These are phyloP conservation scores for Dactylellina parvicollis DNA, from an alignment of 2,329 filamentous ascomycete species.

Conservation along the genomic window DNA sequence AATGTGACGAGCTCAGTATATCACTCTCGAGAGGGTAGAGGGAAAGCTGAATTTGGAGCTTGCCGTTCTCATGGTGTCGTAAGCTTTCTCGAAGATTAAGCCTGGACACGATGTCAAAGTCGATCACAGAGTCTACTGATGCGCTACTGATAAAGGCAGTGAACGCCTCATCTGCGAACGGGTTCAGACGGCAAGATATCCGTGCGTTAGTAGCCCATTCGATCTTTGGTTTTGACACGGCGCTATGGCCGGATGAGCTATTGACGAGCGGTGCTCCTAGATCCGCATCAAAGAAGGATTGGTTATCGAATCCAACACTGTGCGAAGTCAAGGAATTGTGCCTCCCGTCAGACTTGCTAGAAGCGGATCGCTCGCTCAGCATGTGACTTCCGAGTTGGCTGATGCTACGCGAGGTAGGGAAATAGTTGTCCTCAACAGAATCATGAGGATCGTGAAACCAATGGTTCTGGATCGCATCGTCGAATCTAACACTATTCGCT, in stretches of 20 bases:
- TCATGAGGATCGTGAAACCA: slow-evolving; percentile 85
- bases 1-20: slow-evolving; percentile 16
- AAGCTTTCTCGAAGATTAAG: slow-evolving; percentile 47
- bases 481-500: slow-evolving; percentile 96
- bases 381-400: slow-evolving; percentile 81
- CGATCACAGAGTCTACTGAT: slow-evolving; percentile 85
- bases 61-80: slow-evolving; percentile 45
- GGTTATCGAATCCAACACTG: slow-evolving; percentile 76
- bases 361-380: slow-evolving; percentile 89
- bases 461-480: slow-evolving; percentile 90
- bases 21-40: slow-evolving; percentile 47
- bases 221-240: slow-evolving; percentile 91
- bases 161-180: slow-evolving; percentile 76
- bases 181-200: slow-evolving; percentile 86
- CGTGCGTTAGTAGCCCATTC: slow-evolving; percentile 92
- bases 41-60: slow-evolving; percentile 38
- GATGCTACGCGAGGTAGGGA: slow-evolving; percentile 77
- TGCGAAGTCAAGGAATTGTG: slow-evolving; percentile 91
- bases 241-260: slow-evolving; percentile 76
- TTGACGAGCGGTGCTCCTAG: slow-evolving; percentile 73
- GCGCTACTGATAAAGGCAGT: slow-evolving; percentile 75
- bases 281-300: slow-evolving; percentile 69
- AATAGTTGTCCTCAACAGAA: slow-evolving; percentile 72
- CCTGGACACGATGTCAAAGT: slow-evolving; percentile 61
- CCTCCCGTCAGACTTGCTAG: slow-evolving; percentile 80